Evolutionary conservation across 495 filamentous ascomycete genomes (phyloP), one percentile per base, ranked within the genome.

Genomic region (Penicillium cataractarum): DNA sequence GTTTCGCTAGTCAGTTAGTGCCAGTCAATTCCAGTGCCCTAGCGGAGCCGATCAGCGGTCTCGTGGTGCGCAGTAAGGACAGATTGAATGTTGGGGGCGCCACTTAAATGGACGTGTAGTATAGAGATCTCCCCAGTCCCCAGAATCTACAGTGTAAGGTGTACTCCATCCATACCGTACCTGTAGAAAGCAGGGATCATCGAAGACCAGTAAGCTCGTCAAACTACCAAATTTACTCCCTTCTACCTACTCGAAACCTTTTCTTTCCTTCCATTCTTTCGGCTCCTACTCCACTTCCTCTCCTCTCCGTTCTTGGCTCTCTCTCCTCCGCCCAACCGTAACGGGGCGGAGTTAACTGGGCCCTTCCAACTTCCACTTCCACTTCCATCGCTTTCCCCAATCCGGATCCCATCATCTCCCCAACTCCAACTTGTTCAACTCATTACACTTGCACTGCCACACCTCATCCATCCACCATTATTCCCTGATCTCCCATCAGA

Each of bases 311-410:
- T 66, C 69, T 69, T 71, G 69, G 69, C 69, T 71, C 48, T 44
- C 49, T 55, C 13, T 62, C 65, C 62, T 52, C 66, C 59, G 37
- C 56, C 51, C 51, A 54, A 8, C 51, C 51, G 55, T 44, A 40
- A 63, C 60, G 59, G 67, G 64, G 65, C 67, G 68, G 66, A 69
- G 69, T 69, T 69, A 60, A 60, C 44, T n/a, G n/a, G n/a, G n/a
- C n/a, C n/a, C n/a, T n/a, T n/a, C n/a, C 24, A 64, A 54, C 51
- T 54, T 54, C 15, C 51, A 56, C 54, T 17, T 42, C 26, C 13
- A 29, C 29, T 15, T 42, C n/a, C n/a, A n/a, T n/a, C 54, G 8
- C 55, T 59, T 57, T 63, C 57, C 62, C 61, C 59, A 51, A 58
- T 65, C 57, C 65, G 58, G 63, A 62, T 60, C 60, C 49, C 67